Evolutionary conservation across 2,329 filamentous ascomycete genomes (phyloP), one percentile per base, ranked within the genome.

Genomic region (Balansia obtecta): DNA sequence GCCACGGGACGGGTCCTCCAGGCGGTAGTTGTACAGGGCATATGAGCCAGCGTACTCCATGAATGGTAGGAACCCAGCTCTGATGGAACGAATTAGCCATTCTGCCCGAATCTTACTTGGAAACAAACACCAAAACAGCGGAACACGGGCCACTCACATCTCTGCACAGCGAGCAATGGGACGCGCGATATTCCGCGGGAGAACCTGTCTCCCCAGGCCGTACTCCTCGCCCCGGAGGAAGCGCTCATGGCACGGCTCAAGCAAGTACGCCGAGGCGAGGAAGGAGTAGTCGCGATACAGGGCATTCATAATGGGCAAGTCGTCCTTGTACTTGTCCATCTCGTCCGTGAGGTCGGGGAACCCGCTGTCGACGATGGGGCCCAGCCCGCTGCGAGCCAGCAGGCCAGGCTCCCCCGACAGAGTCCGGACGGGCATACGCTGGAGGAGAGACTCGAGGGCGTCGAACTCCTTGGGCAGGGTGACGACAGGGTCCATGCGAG

Each of bases 281-380:
- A 95, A 96, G 13, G 86, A 86, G 66, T 95, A 96, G 70, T 96
- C 90, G 18, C 90, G 78, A 66, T 95, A 95, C 45, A 94, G 71
- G 34, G 89, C 89, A 60, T 90, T 93, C 73, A 94, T 82, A 52
- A 88, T 70, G 15, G 85, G 84, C 39, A 91, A 75, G 67, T 95
- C 83, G 54, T 82, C 71, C 58, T 77, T 74, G 58, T 86, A 84
- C 66, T 80, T 80, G 60, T 93, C 84, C 51, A 95, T 76, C 57
- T 79, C 75, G 5, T 74, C 74, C 1, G 85, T 86, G 45, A 95
- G 73, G 65, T 95, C 86, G 15, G 87, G 85, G 45, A 96, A 77
- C 54, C 82, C 80, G n/a, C 72, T 71, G 55, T 84, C 70, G 44
- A 95, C 81, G n/a, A 80, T 78, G 39, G 83, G 80, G 13, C 89